Conservation (phyloP, 106 monocot species). For the Dioscorea zingiberensis region DNA sequence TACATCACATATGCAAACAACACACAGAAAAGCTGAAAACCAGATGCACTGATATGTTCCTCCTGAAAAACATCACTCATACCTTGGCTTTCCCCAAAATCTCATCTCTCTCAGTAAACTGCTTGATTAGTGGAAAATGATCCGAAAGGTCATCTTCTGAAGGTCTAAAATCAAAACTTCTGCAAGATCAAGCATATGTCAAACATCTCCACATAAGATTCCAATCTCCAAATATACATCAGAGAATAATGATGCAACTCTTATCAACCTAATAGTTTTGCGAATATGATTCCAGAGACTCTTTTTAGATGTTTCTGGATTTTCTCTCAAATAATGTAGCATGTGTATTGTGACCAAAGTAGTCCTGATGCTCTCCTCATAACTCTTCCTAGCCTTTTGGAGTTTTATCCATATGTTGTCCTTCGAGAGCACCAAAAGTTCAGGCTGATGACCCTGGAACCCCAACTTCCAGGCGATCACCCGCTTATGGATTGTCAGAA, state of each 20-base stretch:
- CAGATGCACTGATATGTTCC: too few relatives aligned
- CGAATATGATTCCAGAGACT: slow-evolving; percentile 45
- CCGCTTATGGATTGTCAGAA: slow-evolving; percentile 56
- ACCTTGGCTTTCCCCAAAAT: slow-evolving; percentile 47
- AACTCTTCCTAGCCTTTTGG: slow-evolving; percentile 42
- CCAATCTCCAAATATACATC: not conserved
- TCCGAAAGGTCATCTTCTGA: slow-evolving; percentile 36
- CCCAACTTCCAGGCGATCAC: slow-evolving; percentile 59
- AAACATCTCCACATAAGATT: not conserved
- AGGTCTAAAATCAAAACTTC: slow-evolving; percentile 36
- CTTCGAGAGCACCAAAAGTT: slow-evolving; percentile 39
- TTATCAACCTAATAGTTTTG: slow-evolving; percentile 27
- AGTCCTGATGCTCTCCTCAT: slow-evolving; percentile 28
- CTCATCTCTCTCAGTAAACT: slow-evolving; percentile 29
- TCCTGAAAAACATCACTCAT: not conserved
- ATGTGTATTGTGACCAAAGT: slow-evolving; percentile 36
- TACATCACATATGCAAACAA: too few relatives aligned
- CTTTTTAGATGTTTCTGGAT: slow-evolving; percentile 43
- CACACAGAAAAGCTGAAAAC: too few relatives aligned
- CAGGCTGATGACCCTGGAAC: slow-evolving; percentile 34
- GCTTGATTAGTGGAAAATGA: slow-evolving; percentile 35
- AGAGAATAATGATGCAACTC: not conserved
- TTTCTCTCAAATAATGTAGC: slow-evolving; percentile 50
- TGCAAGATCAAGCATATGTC: slow-evolving; percentile 12
- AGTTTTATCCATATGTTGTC: slow-evolving; percentile 63